phyloP scores from a whole-genome alignment of 2,329 filamentous ascomycete genomes.

The Alternaria dauci region DNA sequence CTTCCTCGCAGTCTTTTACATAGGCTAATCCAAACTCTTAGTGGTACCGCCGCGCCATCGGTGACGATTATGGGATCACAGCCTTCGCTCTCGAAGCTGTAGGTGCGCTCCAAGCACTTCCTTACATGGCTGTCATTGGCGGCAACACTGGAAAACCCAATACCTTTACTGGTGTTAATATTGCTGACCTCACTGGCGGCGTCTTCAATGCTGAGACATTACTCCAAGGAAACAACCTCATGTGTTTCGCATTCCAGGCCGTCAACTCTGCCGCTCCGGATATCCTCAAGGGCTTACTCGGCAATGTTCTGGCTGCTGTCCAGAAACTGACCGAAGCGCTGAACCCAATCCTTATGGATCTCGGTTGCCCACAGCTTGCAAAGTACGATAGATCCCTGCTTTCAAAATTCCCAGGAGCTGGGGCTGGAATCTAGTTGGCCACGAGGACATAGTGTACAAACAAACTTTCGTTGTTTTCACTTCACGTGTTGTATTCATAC shows the following conservation, averaged over 20 bases:
- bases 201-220: conserved; percentile 25
- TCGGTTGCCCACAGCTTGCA: conserved; percentile 26
- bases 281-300: conserved; percentile 25
- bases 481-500: not conserved
- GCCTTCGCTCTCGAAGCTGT: not conserved
- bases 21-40: conserved; percentile 14
- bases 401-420: conserved; percentile 26
- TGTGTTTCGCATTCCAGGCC: conserved; percentile 29
- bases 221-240: conserved; percentile 27
- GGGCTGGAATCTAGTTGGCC: not conserved
- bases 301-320: conserved; percentile 24
- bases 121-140: conserved; percentile 24
- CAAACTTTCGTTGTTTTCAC: not conserved
- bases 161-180: conserved; percentile 28
- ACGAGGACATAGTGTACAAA: not conserved
- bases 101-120: conserved; percentile 25
- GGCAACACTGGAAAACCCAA: conserved; percentile 32
- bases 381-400: conserved; percentile 25
- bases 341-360: conserved; percentile 19
- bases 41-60: conserved; percentile 21
- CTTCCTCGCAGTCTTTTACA: not conserved
- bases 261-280: conserved; percentile 23
- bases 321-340: conserved; percentile 25
- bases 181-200: conserved; percentile 28
- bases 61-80: conserved; percentile 20